Conservation (phyloP, 106 monocot genomes). For the Dioscorea zingiberensis region DNA sequence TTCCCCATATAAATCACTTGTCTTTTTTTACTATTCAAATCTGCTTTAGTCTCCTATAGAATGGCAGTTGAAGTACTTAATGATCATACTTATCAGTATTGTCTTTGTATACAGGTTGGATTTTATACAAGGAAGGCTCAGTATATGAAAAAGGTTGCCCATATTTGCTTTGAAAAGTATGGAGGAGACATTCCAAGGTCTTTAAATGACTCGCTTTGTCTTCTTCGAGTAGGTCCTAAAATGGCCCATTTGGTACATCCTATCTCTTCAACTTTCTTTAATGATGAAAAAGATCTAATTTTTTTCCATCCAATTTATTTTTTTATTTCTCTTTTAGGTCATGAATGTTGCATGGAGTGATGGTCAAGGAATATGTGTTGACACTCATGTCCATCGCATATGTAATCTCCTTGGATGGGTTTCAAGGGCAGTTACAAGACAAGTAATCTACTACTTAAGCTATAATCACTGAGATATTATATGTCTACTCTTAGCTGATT, state of each 20-base stretch:
- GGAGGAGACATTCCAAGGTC: slow-evolving; percentile 85
- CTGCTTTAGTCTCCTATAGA: no score
- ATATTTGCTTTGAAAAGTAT: slow-evolving; percentile 77
- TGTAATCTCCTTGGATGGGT: slow-evolving; percentile 97
- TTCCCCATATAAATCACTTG: no score
- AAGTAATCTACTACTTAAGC: slow-evolving; percentile 23
- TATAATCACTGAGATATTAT: not conserved
- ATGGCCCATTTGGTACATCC: slow-evolving; percentile 91
- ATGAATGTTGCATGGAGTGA: slow-evolving; percentile 90
- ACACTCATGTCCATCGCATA: slow-evolving; percentile 98
- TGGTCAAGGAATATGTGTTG: slow-evolving; percentile 99
- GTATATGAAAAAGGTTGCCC: slow-evolving; percentile 80
- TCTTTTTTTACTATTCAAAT: no score
- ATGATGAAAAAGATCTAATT: not conserved
- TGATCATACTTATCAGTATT: no score
- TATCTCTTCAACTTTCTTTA: not conserved
- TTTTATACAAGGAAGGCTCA: slow-evolving; percentile 91
- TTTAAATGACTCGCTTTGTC: slow-evolving; percentile 64
- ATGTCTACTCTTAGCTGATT: not conserved
- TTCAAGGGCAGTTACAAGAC: slow-evolving; percentile 48
- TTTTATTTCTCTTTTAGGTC: slow-evolving; percentile 35
- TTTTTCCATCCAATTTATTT: not conserved
- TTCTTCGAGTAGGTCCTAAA: slow-evolving; percentile 89
- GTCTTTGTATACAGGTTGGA: slow-evolving; percentile 54
- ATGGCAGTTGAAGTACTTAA: no score